A percentile compares a stretch with the other conserved stretches of the same genome.
Conservation (phyloP, 2,329 filamentous ascomycete species). For the Cladobotryum mycophilum region DNA sequence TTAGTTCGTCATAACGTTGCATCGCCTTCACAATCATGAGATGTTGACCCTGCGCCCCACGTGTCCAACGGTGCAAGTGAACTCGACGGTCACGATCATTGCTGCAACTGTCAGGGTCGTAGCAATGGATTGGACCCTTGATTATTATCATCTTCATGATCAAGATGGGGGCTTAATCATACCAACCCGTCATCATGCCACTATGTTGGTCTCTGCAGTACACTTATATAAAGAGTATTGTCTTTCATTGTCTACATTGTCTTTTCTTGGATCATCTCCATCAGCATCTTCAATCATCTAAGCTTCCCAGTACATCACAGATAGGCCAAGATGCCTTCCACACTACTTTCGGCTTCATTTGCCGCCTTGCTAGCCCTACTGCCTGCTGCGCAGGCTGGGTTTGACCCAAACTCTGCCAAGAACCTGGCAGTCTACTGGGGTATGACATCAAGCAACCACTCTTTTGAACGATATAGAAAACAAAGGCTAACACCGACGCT, state of each 20-base stretch:
- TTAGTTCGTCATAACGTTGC: no score
- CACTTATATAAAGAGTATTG: no score
- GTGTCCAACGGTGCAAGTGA: constrained; percentile 14
- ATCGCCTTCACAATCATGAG: constrained; percentile 5
- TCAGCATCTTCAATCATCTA: no score
- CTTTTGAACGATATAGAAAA: neutral
- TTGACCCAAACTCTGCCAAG: constrained; percentile 36
- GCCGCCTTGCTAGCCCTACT: constrained; percentile 19
- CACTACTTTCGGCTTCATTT: constrained; percentile 8
- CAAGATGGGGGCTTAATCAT: no score
- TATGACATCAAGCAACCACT: constrained; percentile 17
- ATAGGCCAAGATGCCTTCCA: constrained; percentile 7
- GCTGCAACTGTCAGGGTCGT: constrained; percentile 17
- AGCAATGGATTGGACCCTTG: constrained; percentile 10
- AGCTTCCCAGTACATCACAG: no score
- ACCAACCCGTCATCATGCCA: no score
- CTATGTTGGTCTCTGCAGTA: no score
- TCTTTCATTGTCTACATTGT: no score
- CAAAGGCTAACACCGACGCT: neutral
- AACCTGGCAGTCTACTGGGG: constrained; percentile 66
- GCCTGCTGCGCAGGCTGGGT: constrained; percentile 32
- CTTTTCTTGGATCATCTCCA: no score
- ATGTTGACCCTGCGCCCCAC: constrained; percentile 15
- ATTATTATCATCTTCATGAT: no score
- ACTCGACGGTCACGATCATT: constrained; percentile 16